Percentiles rank a stretch among this genome's conserved stretches.
Conservation (phyloP, 2,329 filamentous ascomycete species). For the Chaetomiaceae sp. region DNA sequence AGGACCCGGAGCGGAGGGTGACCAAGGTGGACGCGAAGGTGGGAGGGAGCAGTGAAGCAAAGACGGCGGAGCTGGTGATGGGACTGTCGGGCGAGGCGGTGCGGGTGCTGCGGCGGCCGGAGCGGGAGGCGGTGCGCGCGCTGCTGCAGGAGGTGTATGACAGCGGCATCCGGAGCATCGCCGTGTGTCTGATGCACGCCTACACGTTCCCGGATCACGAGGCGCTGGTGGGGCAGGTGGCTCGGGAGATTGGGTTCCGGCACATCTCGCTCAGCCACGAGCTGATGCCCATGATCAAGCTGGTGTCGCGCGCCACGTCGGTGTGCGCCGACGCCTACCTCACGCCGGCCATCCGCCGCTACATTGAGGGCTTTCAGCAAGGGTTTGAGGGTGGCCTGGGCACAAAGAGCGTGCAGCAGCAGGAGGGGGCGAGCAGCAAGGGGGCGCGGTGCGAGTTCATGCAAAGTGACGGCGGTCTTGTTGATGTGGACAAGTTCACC, state of each 20-base stretch:
- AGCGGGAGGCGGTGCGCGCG: constrained; percentile 47
- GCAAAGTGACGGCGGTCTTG: constrained; percentile 74
- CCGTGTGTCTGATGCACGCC: constrained; percentile 85
- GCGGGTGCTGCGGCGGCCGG: constrained; percentile 59
- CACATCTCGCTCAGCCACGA: constrained; percentile 78
- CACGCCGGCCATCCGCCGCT: constrained; percentile 72
- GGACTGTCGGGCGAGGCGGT: constrained; percentile 71
- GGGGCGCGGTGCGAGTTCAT: constrained; percentile 89
- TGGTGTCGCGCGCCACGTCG: constrained; percentile 68
- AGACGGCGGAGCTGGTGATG: constrained; percentile 54
- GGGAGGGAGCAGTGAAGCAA: constrained; percentile 41
- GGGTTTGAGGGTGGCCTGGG: constrained; percentile 79
- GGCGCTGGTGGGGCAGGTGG: constrained; percentile 66
- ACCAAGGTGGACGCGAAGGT: constrained; percentile 50
- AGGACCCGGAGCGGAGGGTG: constrained; percentile 63
- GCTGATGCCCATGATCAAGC: constrained; percentile 86
- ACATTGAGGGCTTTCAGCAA: constrained; percentile 65
- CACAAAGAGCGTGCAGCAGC: constrained; percentile 63
- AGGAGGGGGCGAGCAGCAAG: constrained; percentile 46
- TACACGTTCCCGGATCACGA: constrained; percentile 90
- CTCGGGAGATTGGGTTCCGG: constrained; percentile 71
- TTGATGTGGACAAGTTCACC: constrained; percentile 74
- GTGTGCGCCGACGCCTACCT: constrained; percentile 76
- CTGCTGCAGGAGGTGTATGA: constrained; percentile 64
- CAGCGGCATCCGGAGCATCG: constrained; percentile 70